These are phyloP conservation scores for Rhizopus delemar DNA, from an alignment of 371 early-diverging fungal species.

Conservation along the genomic window DNA sequence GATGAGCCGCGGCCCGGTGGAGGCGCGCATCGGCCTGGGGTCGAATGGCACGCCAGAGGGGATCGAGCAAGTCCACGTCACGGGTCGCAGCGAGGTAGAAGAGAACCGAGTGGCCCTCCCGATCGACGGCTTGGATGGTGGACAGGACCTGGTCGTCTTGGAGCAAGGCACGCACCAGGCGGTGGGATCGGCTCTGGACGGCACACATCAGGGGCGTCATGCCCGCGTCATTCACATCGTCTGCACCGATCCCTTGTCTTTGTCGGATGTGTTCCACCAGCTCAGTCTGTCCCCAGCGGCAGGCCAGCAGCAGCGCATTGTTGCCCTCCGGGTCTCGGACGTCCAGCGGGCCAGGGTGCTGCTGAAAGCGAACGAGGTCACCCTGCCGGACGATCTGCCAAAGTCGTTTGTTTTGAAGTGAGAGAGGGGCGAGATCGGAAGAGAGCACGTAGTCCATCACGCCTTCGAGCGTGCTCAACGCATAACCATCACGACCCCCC, in stretches of 20 bases:
- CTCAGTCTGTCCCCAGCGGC: slow-evolving; percentile 38
- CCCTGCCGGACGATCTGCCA: slow-evolving; percentile 34
- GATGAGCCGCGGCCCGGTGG: background rate
- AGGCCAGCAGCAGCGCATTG: slow-evolving; percentile 48
- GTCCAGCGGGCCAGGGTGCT: slow-evolving; percentile 6
- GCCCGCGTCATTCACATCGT: slow-evolving; percentile 35
- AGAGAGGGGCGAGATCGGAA: slow-evolving; percentile 36
- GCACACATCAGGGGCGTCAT: slow-evolving; percentile 53
- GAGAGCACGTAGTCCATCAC: slow-evolving; percentile 49
- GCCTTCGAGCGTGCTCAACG: slow-evolving; percentile 57
- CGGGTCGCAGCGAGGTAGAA: background rate
- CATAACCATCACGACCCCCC: slow-evolving; percentile 55
- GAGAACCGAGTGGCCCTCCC: slow-evolving; percentile 44
- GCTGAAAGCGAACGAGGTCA: slow-evolving; percentile 8
- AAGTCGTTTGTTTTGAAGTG: slow-evolving; percentile 37
- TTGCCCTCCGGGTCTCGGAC: slow-evolving; percentile 47
- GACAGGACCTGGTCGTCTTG: slow-evolving; percentile 7
- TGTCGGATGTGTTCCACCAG: slow-evolving; percentile 5
- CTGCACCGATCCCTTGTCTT: slow-evolving; percentile 1
- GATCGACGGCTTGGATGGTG: slow-evolving; percentile 32
- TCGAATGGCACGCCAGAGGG: background rate
- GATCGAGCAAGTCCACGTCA: background rate
- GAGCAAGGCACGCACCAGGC: slow-evolving; percentile 31
- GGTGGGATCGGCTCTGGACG: slow-evolving; percentile 27
- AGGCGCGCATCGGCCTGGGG: background rate